Percentiles rank a stretch among this genome's conserved stretches.
Conservation (phyloP, 75 land plant genomes). For the Cryptomeria japonica region DNA sequence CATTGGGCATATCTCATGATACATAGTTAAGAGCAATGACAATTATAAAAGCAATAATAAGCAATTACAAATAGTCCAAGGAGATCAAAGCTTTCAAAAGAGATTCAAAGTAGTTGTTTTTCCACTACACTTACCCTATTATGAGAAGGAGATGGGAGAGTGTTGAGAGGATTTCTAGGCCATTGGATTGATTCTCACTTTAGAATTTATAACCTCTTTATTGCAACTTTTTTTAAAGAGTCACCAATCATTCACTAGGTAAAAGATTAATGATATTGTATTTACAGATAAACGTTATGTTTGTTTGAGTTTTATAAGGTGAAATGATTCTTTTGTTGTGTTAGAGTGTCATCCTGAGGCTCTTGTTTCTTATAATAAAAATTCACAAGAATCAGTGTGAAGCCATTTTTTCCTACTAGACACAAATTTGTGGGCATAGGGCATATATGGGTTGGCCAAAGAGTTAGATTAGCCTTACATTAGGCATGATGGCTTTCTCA, state of each 20-base stretch:
- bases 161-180: neutral
- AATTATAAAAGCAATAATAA: no score
- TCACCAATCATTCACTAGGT: no score
- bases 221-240: no score
- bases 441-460: no score
- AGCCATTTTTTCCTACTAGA: no score
- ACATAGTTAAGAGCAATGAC: constrained; percentile 16
- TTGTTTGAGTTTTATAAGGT: constrained; percentile 10
- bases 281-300: constrained; percentile 5
- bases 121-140: constrained; percentile 49
- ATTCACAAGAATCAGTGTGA: no score
- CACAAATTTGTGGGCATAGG: no score
- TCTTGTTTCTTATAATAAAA: neutral
- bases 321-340: constrained; percentile 17
- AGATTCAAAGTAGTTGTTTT: constrained; percentile 16
- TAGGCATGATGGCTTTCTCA: no score
- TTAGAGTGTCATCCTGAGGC: constrained; percentile 1
- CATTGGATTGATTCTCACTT: neutral
- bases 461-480: no score
- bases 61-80: no score
- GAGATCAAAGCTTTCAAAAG: no score
- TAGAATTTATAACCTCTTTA: neutral
- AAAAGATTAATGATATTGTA: no score
- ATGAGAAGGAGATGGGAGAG: constrained; percentile 19
- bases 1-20: constrained; percentile 55